A percentile compares a stretch with the other conserved stretches of the same genome.
Evolutionary conservation across 768 basidiomycete species (phyloP).

Genomic region (Scleroderma bovista): DNA sequence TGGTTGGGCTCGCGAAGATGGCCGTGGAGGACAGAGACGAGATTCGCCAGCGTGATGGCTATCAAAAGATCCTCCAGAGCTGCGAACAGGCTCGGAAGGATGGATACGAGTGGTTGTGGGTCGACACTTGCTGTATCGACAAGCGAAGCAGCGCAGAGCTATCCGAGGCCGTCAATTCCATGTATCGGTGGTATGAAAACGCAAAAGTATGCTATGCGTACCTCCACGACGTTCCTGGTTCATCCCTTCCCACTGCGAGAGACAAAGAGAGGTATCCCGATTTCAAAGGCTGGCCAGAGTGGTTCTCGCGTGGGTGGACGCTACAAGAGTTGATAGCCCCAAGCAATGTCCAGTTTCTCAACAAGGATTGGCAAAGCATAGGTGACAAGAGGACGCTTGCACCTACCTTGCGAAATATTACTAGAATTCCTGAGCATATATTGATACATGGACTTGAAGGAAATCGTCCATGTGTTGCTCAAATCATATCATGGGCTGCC

Average conservation of each 20-base stretch:
- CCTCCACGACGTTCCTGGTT: neutral
- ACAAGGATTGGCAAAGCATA: neutral
- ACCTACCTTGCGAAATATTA: neutral
- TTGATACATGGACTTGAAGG: neutral
- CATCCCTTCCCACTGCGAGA: neutral
- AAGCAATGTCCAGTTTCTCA: neutral
- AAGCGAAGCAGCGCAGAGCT: neutral
- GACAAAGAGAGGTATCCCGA: neutral
- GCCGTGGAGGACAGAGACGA: too few relatives aligned
- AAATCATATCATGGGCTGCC: conserved; percentile 9
- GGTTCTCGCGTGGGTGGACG: neutral
- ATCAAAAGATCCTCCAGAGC: neutral
- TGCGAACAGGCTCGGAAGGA: neutral
- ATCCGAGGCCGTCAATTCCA: neutral
- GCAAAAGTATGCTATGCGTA: neutral
- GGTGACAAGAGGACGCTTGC: neutral
- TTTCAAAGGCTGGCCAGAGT: neutral
- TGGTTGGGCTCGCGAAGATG: too few relatives aligned
- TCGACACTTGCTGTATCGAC: neutral
- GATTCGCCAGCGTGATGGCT: neutral
- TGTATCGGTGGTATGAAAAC: neutral
- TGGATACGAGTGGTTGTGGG: neutral
- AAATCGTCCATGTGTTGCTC: neutral
- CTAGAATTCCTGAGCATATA: neutral
- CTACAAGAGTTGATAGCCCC: neutral